phyloP scores from a whole-genome alignment of 2,329 filamentous ascomycete species.

The Mycosphaerelloides madeirae region DNA sequence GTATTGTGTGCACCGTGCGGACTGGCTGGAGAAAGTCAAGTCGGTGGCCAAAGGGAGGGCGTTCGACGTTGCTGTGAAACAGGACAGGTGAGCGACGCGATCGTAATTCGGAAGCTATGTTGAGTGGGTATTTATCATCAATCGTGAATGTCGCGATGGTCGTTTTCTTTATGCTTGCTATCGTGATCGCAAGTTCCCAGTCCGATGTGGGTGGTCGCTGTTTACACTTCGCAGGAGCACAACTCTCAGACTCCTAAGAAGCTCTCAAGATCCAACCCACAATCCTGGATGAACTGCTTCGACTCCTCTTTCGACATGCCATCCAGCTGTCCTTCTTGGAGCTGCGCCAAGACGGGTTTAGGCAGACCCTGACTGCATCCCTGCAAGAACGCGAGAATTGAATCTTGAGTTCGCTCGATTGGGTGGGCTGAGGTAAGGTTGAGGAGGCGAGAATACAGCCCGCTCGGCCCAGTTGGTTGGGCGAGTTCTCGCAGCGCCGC shows the following conservation, averaged over 20 bases:
- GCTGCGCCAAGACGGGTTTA: conserved; percentile 48
- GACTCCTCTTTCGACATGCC: conserved; percentile 38
- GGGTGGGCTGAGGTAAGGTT: conserved; percentile 27
- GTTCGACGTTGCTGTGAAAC: conserved; percentile 10
- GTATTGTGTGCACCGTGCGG: conserved; percentile 20
- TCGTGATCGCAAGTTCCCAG: no score
- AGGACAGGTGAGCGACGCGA: background rate
- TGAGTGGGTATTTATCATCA: no score
- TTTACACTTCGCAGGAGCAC: no score
- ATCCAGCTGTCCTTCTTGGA: conserved; percentile 46
- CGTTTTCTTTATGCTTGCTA: no score
- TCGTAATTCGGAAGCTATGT: no score
- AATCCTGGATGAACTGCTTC: conserved; percentile 30
- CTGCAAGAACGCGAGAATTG: conserved; percentile 40
- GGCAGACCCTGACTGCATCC: conserved; percentile 41
- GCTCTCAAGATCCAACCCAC: conserved; percentile 17
- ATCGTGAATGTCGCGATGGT: no score
- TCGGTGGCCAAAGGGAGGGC: conserved; percentile 12
- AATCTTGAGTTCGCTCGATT: conserved; percentile 36
- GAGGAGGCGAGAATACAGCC: conserved; percentile 29
- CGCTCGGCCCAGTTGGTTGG: conserved; percentile 14
- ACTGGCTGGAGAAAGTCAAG: conserved; percentile 14
- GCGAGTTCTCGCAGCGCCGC: conserved; percentile 28
- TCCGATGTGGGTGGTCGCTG: no score
- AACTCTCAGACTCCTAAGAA: background rate